These are phyloP conservation scores for Paraphoma sp. DNA, from an alignment of 2,329 filamentous ascomycete species.

Conservation along the genomic window DNA sequence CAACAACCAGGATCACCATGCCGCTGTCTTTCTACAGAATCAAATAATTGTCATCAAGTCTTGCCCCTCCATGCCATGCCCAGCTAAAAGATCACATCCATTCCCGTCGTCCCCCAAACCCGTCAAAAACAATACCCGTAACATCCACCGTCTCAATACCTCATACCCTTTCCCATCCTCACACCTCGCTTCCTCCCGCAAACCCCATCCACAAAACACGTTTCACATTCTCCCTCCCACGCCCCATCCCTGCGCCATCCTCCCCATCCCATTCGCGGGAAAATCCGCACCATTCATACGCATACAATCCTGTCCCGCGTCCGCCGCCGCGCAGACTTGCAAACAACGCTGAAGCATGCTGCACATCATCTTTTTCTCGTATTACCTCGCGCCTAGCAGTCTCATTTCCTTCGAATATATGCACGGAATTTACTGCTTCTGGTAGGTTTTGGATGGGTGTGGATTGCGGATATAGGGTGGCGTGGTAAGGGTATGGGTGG, in stretches of 20 bases:
- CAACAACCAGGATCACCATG: too few species aligned
- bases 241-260: background rate
- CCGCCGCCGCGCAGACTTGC: too few species aligned
- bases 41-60: too few species aligned
- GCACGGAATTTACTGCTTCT: conserved; percentile 11
- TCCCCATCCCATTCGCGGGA: background rate
- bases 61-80: too few species aligned
- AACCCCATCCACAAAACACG: too few species aligned
- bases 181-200: background rate
- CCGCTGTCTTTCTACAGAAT: too few species aligned
- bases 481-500: conserved; percentile 16
- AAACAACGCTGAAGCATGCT: background rate
- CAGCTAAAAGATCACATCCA: too few species aligned
- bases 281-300: background rate
- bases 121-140: background rate
- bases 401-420: conserved; percentile 11
- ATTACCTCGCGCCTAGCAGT: background rate
- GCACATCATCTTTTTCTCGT: background rate
- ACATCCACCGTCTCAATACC: background rate
- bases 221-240: background rate
- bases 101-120: too few species aligned
- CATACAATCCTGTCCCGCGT: too few species aligned
- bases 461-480: conserved; percentile 27
- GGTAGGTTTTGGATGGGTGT: conserved; percentile 15
- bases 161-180: background rate